Base-by-base conservation (phyloP, 2,329 filamentous ascomycete genomes). In the Amauroascus verrucosus region DNA sequence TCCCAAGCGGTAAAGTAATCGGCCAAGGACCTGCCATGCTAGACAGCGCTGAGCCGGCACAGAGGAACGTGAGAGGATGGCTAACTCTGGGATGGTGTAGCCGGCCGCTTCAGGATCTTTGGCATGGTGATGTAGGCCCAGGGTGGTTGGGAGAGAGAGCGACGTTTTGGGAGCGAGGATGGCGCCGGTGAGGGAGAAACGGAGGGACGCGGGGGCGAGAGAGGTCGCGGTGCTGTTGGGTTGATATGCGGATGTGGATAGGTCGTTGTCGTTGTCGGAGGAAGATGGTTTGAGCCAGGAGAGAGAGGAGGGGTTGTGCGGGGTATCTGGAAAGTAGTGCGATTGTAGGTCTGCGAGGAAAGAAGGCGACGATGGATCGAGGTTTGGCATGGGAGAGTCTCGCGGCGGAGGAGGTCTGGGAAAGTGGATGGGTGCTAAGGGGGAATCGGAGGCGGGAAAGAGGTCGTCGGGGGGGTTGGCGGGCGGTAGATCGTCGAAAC, bases 61-160 rank as follows among this genome's bases (percentile, higher is more conserved):
- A 0, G 83, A 82, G 53, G 87, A 94, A 32, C 91, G 79, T 3
- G 88, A 83, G 1, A 96, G 77, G 30, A 85, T 81, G 1, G 88
- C 84, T 1, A 98, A 76, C 69, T 98, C 93, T 0, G 83, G 81
- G 28, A 98, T 80, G 0, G 93, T 97, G 70, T 98, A 98, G 0
- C 93, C 93, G 0, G 93, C 93, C 1, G 90, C 88, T 68, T 95
- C 88, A 14, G 93, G 93, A 1, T 91, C 90, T 55, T 90, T 82
- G 58, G 86, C 89, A 67, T 98, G 93, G 68, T 98, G 91, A 68
- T 98, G 93, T 13, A 98, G 77, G 0, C 93, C 93, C 56, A 84
- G 80, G 11, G 82, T 83, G 0, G 81, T 81, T 4, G 91, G 86
- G 24, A 97, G 82, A 1, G 79, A 75, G 53, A 89, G 78, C 24